Conservation (phyloP, 1,284 basidiomycete species). For the Irpex sp. region DNA sequence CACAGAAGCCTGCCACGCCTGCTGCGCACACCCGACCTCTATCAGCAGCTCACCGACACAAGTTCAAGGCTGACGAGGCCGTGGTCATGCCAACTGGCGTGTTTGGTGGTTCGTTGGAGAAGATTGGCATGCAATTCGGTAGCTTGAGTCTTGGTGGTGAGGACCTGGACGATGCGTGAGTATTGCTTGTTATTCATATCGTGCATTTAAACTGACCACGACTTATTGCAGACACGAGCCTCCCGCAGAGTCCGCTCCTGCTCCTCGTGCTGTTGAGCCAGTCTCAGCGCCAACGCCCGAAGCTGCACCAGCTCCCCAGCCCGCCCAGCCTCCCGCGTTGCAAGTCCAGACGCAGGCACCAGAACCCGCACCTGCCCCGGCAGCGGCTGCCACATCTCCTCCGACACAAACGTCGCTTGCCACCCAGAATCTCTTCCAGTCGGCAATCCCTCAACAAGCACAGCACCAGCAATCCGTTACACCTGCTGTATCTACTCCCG, state of each 20-base stretch:
- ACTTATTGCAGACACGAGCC: slow-evolving; percentile 19
- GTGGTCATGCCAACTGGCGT: slow-evolving; percentile 67
- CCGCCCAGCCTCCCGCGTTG: slow-evolving; percentile 15
- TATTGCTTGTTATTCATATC: slow-evolving; percentile 9
- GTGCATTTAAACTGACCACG: not conserved
- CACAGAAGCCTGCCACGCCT: slow-evolving; percentile 33
- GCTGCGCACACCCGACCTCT: slow-evolving; percentile 40
- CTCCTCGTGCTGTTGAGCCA: slow-evolving; percentile 19
- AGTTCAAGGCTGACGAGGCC: slow-evolving; percentile 71
- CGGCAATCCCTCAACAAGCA: slow-evolving; percentile 43
- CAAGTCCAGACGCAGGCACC: slow-evolving; percentile 18
- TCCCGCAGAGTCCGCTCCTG: slow-evolving; percentile 5
- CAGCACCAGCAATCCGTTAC: slow-evolving; percentile 22
- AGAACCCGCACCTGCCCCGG: slow-evolving; percentile 12
- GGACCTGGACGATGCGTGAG: slow-evolving; percentile 50
- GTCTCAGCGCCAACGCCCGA: slow-evolving; percentile 25
- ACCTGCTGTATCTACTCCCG: slow-evolving; percentile 11
- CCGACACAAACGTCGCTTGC: slow-evolving; percentile 27
- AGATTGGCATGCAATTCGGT: slow-evolving; percentile 81
- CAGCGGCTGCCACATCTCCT: slow-evolving; percentile 23
- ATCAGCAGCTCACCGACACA: slow-evolving; percentile 48
- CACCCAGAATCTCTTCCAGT: slow-evolving; percentile 38
- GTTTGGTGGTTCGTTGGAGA: slow-evolving; percentile 61
- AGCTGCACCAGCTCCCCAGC: slow-evolving; percentile 22
- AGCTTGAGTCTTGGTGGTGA: slow-evolving; percentile 71